These are phyloP conservation scores for Sphagnum magellanicum DNA, from an alignment of 228 moss, liverwort and hornwort genomes.

Conservation along the genomic window DNA sequence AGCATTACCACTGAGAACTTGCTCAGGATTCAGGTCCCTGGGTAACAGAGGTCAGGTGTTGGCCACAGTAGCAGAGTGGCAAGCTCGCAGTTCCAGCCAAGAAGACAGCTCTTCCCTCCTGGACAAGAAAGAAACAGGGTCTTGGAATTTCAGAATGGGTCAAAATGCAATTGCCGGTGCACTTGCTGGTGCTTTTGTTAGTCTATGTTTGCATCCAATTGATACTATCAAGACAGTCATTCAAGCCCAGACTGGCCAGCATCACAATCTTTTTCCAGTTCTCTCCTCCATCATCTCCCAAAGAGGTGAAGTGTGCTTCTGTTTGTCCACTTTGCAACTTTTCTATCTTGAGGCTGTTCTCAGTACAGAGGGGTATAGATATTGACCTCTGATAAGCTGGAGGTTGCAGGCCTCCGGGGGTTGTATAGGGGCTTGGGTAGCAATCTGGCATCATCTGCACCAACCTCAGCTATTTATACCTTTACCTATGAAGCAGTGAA, in stretches of 20 bases:
- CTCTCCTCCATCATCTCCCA: conserved; percentile 48
- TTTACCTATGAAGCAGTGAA: conserved; percentile 62
- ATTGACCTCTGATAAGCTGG: background rate
- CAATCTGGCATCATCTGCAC: conserved; percentile 54
- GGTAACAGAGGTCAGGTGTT: conserved; percentile 8
- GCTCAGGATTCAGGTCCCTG: background rate
- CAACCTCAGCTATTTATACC: conserved; percentile 56
- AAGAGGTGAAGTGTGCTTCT: conserved; percentile 19
- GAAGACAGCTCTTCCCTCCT: background rate
- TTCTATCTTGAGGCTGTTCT: background rate
- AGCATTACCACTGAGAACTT: too few species aligned
- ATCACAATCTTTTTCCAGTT: conserved; percentile 44
- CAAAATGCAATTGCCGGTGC: conserved; percentile 59
- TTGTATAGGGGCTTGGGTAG: conserved; percentile 58
- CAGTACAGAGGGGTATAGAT: background rate
- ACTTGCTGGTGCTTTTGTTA: conserved; percentile 46
- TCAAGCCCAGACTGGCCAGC: conserved; percentile 51
- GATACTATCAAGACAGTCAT: conserved; percentile 57
- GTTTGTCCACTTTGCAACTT: background rate
- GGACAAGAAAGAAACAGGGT: conserved; percentile 7
- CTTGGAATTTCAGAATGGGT: conserved; percentile 58
- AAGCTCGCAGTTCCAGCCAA: background rate
- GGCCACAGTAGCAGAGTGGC: conserved; percentile 13
- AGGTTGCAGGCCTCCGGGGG: conserved; percentile 45
- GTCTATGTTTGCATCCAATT: conserved; percentile 55